Conservation (phyloP, 2,329 filamentous ascomycete species). For the Stemphylium beticola region DNA sequence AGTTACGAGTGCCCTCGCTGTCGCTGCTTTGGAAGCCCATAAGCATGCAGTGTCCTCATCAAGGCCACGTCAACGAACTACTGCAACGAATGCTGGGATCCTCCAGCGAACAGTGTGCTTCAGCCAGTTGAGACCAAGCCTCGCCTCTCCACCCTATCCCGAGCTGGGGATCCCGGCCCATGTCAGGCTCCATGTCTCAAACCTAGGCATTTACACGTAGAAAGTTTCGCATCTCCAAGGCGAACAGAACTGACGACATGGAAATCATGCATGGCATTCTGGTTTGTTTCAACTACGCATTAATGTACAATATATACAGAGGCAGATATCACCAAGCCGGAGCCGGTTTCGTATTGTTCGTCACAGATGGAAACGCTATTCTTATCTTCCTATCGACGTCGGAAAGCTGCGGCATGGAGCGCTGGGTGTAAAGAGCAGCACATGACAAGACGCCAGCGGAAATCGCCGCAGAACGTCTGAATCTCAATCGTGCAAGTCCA, state of each 20-base stretch:
- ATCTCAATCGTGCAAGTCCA: not conserved
- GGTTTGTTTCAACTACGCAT: conserved; percentile 2
- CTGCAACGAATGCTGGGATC: conserved; percentile 15
- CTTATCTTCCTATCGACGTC: not conserved
- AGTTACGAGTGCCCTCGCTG: not conserved
- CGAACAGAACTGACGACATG: conserved; percentile 9
- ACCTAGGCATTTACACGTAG: not conserved
- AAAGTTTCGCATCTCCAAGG: conserved; percentile 6
- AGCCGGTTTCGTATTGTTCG: not conserved
- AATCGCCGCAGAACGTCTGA: not conserved
- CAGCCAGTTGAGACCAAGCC: not conserved
- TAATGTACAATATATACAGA: not conserved
- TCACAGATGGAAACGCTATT: not conserved
- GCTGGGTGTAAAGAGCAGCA: not conserved
- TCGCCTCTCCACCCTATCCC: not conserved
- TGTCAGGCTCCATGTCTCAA: conserved; percentile 4
- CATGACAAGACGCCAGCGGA: not conserved
- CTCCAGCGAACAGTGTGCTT: conserved; percentile 4
- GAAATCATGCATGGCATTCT: not conserved
- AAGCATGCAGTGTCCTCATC: not conserved
- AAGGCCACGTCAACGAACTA: conserved; percentile 23
- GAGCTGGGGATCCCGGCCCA: not conserved
- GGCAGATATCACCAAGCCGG: not conserved
- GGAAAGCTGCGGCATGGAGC: not conserved
- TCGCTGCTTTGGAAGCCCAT: not conserved